These are phyloP conservation scores for Quercus lobata DNA, from an alignment of 331 rosid genomes.

Conservation along the genomic window DNA sequence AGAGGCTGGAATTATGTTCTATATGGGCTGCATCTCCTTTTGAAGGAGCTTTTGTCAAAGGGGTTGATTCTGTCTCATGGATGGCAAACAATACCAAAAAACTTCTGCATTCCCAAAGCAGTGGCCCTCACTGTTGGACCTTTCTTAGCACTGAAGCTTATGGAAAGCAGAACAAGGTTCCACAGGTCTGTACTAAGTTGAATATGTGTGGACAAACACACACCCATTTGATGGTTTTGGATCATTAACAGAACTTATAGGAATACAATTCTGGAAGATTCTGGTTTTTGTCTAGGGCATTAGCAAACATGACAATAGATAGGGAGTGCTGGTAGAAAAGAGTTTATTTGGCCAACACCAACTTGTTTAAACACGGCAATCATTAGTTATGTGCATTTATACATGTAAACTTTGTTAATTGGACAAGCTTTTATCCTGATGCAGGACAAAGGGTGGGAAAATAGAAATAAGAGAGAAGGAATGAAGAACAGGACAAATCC, in stretches of 20 bases:
- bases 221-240: not conserved
- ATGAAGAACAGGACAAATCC: no score
- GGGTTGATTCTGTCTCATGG: conserved; percentile 85
- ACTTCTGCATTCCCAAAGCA: conserved; percentile 37
- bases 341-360: not conserved
- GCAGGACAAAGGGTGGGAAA: no score
- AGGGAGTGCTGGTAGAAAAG: not conserved
- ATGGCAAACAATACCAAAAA: conserved; percentile 86
- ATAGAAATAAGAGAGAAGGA: no score
- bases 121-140: conserved; percentile 88
- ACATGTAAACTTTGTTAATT: no score
- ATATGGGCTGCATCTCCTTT: conserved; percentile 79
- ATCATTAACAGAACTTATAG: not conserved
- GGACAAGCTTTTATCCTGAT: no score
- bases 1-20: conserved; percentile 89
- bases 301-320: not conserved
- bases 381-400: not conserved
- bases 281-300: not conserved
- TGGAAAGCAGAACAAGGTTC: conserved; percentile 84
- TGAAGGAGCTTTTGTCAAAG: conserved; percentile 93
- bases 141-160: conserved; percentile 77
- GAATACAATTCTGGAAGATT: not conserved
- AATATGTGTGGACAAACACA: not conserved
- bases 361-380: not conserved
- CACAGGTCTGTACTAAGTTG: conserved; percentile 55